Evolutionary conservation across 2,329 filamentous ascomycete species (phyloP).

Genomic region (Hypocreales sp.): DNA sequence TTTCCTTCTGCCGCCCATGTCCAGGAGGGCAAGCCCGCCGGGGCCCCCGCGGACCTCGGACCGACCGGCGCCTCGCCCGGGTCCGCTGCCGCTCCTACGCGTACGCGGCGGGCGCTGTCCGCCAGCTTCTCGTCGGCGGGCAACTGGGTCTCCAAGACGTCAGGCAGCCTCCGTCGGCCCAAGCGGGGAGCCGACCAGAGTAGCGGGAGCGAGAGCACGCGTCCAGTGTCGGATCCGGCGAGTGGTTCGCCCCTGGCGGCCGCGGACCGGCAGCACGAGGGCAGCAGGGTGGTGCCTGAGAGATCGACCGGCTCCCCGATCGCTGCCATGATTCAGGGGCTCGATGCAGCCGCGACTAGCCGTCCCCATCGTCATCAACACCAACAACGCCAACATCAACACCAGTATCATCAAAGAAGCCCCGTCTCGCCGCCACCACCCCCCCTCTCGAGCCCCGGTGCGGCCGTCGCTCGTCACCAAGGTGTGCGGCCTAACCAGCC

Average conservation of each 20-base stretch:
- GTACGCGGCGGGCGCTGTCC: constrained; percentile 37
- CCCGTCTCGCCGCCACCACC: constrained; percentile 35
- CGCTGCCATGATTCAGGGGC: too few relatives aligned
- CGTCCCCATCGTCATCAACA: constrained; percentile 5
- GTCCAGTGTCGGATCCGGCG: constrained; percentile 38
- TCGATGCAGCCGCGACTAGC: constrained; percentile 6
- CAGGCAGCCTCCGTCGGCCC: constrained; percentile 37
- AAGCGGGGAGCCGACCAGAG: constrained; percentile 30
- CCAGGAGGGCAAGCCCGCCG: too few relatives aligned
- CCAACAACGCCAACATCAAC: neutral
- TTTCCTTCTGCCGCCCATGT: too few relatives aligned
- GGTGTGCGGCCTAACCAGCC: constrained; percentile 24
- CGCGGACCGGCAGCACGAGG: constrained; percentile 8
- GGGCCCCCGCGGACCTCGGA: too few relatives aligned
- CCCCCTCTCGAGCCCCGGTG: constrained; percentile 30
- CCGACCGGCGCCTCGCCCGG: constrained; percentile 18
- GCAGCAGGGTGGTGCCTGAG: too few relatives aligned
- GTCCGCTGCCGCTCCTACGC: too few relatives aligned
- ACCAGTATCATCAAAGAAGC: constrained; percentile 21
- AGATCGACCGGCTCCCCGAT: too few relatives aligned
- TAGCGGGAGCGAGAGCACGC: constrained; percentile 24
- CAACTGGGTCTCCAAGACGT: constrained; percentile 38
- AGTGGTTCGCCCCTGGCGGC: constrained; percentile 12
- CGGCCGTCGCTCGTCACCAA: constrained; percentile 20
- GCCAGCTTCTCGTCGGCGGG: constrained; percentile 42